phyloP scores from a whole-genome alignment of 208 protist genomes.

The Acanthamoeba quina region DNA sequence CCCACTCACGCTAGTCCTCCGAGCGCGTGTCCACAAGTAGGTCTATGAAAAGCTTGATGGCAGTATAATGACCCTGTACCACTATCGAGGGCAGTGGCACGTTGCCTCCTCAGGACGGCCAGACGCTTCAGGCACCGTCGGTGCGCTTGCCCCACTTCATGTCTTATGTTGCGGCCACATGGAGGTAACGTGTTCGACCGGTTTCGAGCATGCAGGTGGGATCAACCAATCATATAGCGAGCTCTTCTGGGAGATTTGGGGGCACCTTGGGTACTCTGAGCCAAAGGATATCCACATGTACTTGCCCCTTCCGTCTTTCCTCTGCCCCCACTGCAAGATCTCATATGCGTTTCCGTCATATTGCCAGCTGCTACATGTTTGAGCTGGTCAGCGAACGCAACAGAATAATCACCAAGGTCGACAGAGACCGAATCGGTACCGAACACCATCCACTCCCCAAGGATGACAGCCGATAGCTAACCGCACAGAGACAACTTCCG shows the following conservation, averaged over 20 bases:
- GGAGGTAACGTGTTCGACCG: too few relatives aligned
- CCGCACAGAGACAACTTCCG: not conserved
- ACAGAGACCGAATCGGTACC: not conserved
- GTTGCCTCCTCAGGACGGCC: not conserved
- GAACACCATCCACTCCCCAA: not conserved
- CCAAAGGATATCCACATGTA: conserved; percentile 28
- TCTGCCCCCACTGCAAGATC: not conserved
- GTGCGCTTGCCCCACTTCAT: not conserved
- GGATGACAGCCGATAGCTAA: not conserved
- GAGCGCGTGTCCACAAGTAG: not conserved
- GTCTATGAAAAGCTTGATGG: conserved; percentile 52
- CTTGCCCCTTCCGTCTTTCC: not conserved
- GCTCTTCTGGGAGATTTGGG: conserved; percentile 55
- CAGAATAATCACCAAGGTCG: conserved; percentile 31
- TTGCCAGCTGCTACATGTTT: conserved; percentile 28
- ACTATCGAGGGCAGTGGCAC: conserved; percentile 51
- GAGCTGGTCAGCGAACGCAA: conserved; percentile 57
- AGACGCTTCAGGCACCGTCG: not conserved
- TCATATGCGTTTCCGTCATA: not conserved
- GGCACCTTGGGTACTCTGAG: not conserved
- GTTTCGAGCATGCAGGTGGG: not conserved
- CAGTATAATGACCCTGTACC: not conserved
- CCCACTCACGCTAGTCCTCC: not conserved
- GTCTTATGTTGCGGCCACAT: too few relatives aligned
- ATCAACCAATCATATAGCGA: not conserved